phyloP scores from a whole-genome alignment of 805 yeast species.

The Candida vaughaniae region DNA sequence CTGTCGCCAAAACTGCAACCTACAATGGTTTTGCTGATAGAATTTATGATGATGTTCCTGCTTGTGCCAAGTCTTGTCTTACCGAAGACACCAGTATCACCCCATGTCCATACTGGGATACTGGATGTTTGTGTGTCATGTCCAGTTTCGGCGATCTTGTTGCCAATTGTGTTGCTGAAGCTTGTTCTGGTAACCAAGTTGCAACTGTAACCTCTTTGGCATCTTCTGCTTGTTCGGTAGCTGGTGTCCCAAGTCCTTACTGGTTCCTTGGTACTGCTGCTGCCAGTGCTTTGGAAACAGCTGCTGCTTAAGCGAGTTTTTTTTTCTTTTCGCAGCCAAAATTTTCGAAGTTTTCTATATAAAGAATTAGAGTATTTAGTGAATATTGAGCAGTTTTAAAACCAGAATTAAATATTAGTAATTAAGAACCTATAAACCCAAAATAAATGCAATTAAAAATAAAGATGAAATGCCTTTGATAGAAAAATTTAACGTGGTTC shows the following conservation, averaged over 20 bases:
- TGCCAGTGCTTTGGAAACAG: slow-evolving; percentile 21
- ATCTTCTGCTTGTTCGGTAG: slow-evolving; percentile 21
- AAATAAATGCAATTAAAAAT: too few relatives aligned
- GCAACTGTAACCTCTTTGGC: slow-evolving; percentile 25
- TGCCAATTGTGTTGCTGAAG: slow-evolving; percentile 37
- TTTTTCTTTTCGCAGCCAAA: not conserved
- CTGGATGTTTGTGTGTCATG: slow-evolving; percentile 46
- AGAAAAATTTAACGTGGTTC: too few relatives aligned
- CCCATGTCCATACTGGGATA: slow-evolving; percentile 47
- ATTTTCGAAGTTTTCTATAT: too few relatives aligned
- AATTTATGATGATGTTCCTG: slow-evolving; percentile 26
- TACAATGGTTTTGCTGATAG: slow-evolving; percentile 43
- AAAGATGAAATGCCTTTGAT: too few relatives aligned
- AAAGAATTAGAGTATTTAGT: too few relatives aligned
- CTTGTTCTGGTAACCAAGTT: slow-evolving; percentile 34
- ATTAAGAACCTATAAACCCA: too few relatives aligned
- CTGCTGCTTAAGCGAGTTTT: slow-evolving; percentile 17
- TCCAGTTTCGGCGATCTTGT: slow-evolving; percentile 27
- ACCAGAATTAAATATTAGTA: too few relatives aligned
- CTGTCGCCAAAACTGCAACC: slow-evolving; percentile 38
- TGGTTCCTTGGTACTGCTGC: slow-evolving; percentile 28
- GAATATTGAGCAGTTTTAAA: too few relatives aligned
- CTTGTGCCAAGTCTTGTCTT: slow-evolving; percentile 37
- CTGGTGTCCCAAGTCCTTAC: slow-evolving; percentile 31
- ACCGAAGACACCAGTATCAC: slow-evolving; percentile 29